Evolutionary conservation across 805 yeast species (phyloP).

Genomic region (Suhomyces kilbournensis): DNA sequence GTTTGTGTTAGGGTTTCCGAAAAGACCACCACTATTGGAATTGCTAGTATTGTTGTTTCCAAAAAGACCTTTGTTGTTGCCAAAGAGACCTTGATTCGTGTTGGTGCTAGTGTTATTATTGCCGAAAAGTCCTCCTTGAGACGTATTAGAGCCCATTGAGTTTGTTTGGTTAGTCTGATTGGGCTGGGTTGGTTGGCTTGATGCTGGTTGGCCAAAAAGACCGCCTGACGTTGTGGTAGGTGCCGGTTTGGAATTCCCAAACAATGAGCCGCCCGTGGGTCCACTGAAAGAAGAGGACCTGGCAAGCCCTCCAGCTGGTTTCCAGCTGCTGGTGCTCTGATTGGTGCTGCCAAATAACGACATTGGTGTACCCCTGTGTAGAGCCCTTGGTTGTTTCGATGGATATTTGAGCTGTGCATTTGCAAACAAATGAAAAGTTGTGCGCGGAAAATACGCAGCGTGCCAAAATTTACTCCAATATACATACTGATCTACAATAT

Average conservation of each 20-base stretch:
- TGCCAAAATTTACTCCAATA: not conserved
- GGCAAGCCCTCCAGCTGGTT: slow-evolving; percentile 21
- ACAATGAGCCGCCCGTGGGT: slow-evolving; percentile 9
- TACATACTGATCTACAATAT: not conserved
- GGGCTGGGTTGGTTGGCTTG: not conserved
- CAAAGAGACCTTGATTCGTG: slow-evolving; percentile 1
- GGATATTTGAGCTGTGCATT: not conserved
- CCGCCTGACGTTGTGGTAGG: slow-evolving; percentile 2
- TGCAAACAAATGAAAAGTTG: not conserved
- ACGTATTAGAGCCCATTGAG: not conserved
- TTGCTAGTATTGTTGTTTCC: not conserved
- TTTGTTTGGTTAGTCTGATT: not conserved
- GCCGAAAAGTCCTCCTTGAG: slow-evolving; percentile 5
- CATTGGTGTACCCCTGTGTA: not conserved
- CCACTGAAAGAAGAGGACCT: slow-evolving; percentile 19
- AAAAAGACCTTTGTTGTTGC: slow-evolving; percentile 3
- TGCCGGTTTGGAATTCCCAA: slow-evolving; percentile 19
- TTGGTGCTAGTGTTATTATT: too few relatives aligned
- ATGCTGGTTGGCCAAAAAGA: slow-evolving; percentile 2
- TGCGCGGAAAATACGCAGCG: not conserved
- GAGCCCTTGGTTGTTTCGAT: not conserved
- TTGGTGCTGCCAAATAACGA: slow-evolving; percentile 12
- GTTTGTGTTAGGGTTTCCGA: slow-evolving; percentile 5
- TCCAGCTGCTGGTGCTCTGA: slow-evolving; percentile 15
- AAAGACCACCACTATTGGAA: not conserved